phyloP scores from a whole-genome alignment of 2,329 filamentous ascomycete species.

The Nannizzia gypsea region DNA sequence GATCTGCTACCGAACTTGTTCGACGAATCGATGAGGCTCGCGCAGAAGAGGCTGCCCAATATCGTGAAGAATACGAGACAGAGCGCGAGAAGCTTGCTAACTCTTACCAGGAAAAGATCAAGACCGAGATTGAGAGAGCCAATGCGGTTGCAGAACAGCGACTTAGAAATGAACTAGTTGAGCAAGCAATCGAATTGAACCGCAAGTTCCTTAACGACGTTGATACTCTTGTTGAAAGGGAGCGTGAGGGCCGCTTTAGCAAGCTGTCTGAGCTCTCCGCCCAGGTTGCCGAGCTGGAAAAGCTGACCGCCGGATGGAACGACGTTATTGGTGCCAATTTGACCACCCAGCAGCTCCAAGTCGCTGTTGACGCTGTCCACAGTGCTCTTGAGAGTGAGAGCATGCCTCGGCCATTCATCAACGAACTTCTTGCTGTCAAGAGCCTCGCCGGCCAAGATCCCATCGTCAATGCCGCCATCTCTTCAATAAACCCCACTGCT shows the following conservation, averaged over 20 bases:
- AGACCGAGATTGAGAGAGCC: slow-evolving; percentile 66
- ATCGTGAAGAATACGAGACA: slow-evolving; percentile 75
- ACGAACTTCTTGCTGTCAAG: slow-evolving; percentile 86
- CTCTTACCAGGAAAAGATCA: slow-evolving; percentile 68
- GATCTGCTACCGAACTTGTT: slow-evolving; percentile 76
- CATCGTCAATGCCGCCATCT: slow-evolving; percentile 84
- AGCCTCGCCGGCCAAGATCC: slow-evolving; percentile 75
- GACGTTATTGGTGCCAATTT: slow-evolving; percentile 80
- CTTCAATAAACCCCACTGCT: slow-evolving; percentile 85
- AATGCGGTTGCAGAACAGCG: slow-evolving; percentile 71
- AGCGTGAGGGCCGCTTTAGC: slow-evolving; percentile 75
- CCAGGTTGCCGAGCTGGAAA: slow-evolving; percentile 72
- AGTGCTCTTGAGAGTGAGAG: slow-evolving; percentile 65
- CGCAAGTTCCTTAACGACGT: slow-evolving; percentile 71
- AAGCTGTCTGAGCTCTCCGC: slow-evolving; percentile 70
- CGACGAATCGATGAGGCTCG: slow-evolving; percentile 76
- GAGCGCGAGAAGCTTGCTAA: slow-evolving; percentile 71
- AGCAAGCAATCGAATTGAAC: slow-evolving; percentile 84
- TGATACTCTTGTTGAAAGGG: slow-evolving; percentile 68
- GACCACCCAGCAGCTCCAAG: slow-evolving; percentile 88
- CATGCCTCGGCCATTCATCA: slow-evolving; percentile 72
- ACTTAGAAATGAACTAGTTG: slow-evolving; percentile 70
- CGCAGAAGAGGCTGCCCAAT: slow-evolving; percentile 65
- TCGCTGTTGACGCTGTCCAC: slow-evolving; percentile 86
- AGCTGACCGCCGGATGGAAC: slow-evolving; percentile 80